Evolutionary conservation across 177 flowering plant genomes (phyloP), one percentile per base, ranked within the genome.

Genomic region (Vitis hybrid): DNA sequence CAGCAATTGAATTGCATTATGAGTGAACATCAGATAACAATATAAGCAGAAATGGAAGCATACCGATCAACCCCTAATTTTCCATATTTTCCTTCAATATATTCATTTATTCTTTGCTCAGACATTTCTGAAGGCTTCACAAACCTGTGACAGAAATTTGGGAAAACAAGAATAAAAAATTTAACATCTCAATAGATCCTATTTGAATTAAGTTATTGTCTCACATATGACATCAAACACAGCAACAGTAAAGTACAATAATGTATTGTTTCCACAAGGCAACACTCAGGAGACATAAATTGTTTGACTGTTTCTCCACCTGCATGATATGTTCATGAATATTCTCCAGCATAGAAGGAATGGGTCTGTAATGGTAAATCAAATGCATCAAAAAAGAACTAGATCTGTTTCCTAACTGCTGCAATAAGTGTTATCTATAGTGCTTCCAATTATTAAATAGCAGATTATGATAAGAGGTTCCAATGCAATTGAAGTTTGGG

Each of bases 51-150:
- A 15, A 49, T 8, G 12, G 48, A 32, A 46, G 62, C 83, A 68
- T 90, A 95, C 99, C 94, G 84, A 68, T 91, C 97, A 77, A 93
- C 90, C 27, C 99, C 98, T 35, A 95, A 64, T 74, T 90, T 89
- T 63, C 98, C 98, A 80, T 95, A 95, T 74, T 95, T 95, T 65
- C 98, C 96, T 81, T 88, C 89, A 76, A 95, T 89, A 71, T 93
- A 93, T 71, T 87, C 86, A 24, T 87, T 79, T 66, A 87, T 79
- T 71, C 90, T 84, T 65, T 84, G 77, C 76, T 93, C 93, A 63
- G 80, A 79, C 99, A 95, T 95, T 74, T 74, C 81, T 64, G 86
- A 72, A 49, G 99, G 99, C 82, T 86, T 87, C 63, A 95, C 98
- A 82, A 95, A 95, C 84, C 99, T 95, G 87, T 11, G 70, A 58